phyloP scores from a whole-genome alignment of 2,329 filamentous ascomycete genomes.

The Arthrobotrys iridis region DNA sequence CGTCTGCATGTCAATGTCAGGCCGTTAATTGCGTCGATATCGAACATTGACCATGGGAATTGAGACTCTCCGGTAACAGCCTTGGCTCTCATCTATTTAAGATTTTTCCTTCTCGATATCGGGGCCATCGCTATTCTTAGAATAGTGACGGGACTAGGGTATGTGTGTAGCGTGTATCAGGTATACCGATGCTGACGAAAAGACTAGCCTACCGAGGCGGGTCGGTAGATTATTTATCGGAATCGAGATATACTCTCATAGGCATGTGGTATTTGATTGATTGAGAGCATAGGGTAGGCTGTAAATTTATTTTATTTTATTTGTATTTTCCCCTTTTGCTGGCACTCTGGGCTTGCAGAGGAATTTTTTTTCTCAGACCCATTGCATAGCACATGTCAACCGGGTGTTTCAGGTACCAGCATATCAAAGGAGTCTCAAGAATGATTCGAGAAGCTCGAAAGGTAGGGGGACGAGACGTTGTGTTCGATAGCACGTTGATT shows the following conservation, averaged over 20 bases:
- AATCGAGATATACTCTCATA: slow-evolving; percentile 10
- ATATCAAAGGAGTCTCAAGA: slow-evolving; percentile 9
- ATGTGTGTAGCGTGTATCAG: neutral
- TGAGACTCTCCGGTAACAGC: neutral
- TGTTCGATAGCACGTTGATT: slow-evolving; percentile 5
- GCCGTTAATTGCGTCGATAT: slow-evolving; percentile 1
- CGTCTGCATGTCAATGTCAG: slow-evolving; percentile 9
- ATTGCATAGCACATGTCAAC: slow-evolving; percentile 9
- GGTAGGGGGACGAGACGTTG: slow-evolving; percentile 3
- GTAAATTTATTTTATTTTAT: too few species aligned
- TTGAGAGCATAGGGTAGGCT: neutral
- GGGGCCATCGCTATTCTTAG: slow-evolving; percentile 6
- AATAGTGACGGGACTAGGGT: slow-evolving; percentile 2
- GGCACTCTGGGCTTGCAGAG: neutral
- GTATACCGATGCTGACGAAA: slow-evolving; percentile 18
- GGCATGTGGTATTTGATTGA: slow-evolving; percentile 16
- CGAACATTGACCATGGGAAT: neutral
- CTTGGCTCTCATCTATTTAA: neutral
- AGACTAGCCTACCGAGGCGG: slow-evolving; percentile 3
- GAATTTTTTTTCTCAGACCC: neutral
- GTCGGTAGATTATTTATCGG: slow-evolving; percentile 23
- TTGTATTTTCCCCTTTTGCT: too few species aligned
- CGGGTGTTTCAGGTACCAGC: slow-evolving; percentile 15
- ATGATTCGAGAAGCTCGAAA: slow-evolving; percentile 17
- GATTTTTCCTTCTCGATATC: slow-evolving; percentile 12